phyloP scores from a whole-genome alignment of 2,329 filamentous ascomycete genomes.

The Neocatenulostroma microsporum region DNA sequence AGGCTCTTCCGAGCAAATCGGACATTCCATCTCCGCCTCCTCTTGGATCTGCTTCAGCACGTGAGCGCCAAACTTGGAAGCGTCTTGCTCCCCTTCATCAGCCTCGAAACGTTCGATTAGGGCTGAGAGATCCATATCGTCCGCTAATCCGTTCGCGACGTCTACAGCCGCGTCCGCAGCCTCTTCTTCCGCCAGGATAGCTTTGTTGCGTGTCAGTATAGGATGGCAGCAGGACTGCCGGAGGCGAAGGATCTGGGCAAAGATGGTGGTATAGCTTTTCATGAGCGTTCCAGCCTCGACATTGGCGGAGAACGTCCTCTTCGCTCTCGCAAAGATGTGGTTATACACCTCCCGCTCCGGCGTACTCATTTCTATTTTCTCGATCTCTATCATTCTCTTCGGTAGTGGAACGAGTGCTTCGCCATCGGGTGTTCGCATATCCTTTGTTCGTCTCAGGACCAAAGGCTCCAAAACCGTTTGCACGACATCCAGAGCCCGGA shows the following conservation, averaged over 20 bases:
- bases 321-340: slow-evolving; percentile 75
- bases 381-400: slow-evolving; percentile 71
- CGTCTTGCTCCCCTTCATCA: slow-evolving; percentile 49
- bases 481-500: slow-evolving; percentile 88
- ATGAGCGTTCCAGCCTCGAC: slow-evolving; percentile 86
- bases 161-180: slow-evolving; percentile 72
- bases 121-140: slow-evolving; percentile 90
- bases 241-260: slow-evolving; percentile 87
- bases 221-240: slow-evolving; percentile 94
- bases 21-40: slow-evolving; percentile 82
- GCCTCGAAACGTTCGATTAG: slow-evolving; percentile 75
- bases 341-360: slow-evolving; percentile 88
- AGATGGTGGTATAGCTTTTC: slow-evolving; percentile 94
- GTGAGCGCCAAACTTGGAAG: slow-evolving; percentile 73
- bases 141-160: slow-evolving; percentile 69
- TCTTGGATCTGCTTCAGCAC: slow-evolving; percentile 86
- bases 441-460: slow-evolving; percentile 91
- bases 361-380: slow-evolving; percentile 76
- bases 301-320: slow-evolving; percentile 75
- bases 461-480: slow-evolving; percentile 93
- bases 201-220: slow-evolving; percentile 74
- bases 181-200: slow-evolving; percentile 78
- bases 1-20: slow-evolving; percentile 88
- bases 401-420: slow-evolving; percentile 74
- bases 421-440: slow-evolving; percentile 92